Evolutionary conservation across 257 asterid species (phyloP).

Genomic region (Rhazya stricta): DNA sequence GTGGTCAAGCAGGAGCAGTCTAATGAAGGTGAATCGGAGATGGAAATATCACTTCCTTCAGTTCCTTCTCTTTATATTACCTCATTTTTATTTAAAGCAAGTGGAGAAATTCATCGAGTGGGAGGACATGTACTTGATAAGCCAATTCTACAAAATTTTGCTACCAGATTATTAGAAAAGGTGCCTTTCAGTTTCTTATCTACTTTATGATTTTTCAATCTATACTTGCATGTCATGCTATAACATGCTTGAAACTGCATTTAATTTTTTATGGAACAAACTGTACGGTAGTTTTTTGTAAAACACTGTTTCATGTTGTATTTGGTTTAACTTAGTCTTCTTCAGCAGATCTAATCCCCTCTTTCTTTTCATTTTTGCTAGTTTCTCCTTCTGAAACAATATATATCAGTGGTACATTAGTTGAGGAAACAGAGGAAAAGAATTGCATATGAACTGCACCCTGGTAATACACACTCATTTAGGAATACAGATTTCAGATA

Average conservation of each 20-base stretch:
- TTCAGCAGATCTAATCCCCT: neutral
- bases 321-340: neutral
- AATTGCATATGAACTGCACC: neutral
- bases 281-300: neutral
- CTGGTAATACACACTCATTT: neutral
- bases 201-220: neutral
- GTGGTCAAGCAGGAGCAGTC: conserved; percentile 77
- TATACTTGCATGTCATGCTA: neutral
- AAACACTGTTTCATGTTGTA: neutral
- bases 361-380: neutral
- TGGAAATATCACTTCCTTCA: conserved; percentile 89
- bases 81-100: conserved; percentile 73
- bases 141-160: conserved; percentile 73
- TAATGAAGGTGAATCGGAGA: conserved; percentile 62
- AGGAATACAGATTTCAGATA: neutral
- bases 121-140: conserved; percentile 97
- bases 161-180: conserved; percentile 69
- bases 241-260: neutral
- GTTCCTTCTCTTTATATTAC: conserved; percentile 84
- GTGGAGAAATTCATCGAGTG: conserved; percentile 92
- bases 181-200: conserved; percentile 30
- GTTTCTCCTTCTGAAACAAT: neutral
- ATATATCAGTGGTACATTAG: neutral
- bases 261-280: neutral
- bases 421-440: neutral